phyloP scores from a whole-genome alignment of 225 moss, liverwort and hornwort genomes.

The Anthoceros angustus region DNA sequence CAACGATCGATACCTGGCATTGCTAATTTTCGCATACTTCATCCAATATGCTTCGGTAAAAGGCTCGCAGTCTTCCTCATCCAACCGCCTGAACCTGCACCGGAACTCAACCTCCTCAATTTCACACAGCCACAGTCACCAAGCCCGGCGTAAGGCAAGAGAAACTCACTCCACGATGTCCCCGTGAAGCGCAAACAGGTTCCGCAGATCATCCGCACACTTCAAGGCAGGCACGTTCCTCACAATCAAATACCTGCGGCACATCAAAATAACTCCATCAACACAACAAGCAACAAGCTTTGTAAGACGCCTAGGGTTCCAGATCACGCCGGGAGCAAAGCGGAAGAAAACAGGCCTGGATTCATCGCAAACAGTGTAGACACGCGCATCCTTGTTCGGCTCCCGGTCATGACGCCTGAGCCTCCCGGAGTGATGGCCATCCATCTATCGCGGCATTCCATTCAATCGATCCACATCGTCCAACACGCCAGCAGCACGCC shows the following conservation, averaged over 20 bases:
- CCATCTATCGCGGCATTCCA: neutral
- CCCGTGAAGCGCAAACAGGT: conserved; percentile 79
- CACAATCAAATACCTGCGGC: conserved; percentile 69
- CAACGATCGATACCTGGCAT: conserved; percentile 40
- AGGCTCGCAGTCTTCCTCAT: conserved; percentile 85
- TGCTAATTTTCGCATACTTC: conserved; percentile 61
- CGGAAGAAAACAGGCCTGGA: neutral
- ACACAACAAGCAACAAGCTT: neutral
- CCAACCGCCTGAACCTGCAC: conserved; percentile 63
- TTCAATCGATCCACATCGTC: neutral
- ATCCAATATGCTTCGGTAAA: conserved; percentile 92
- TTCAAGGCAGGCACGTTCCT: conserved; percentile 82
- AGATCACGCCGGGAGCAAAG: too few species aligned
- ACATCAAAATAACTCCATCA: neutral
- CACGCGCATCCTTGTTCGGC: neutral
- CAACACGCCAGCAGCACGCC: neutral
- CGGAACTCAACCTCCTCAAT: neutral
- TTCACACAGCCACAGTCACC: neutral
- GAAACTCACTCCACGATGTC: conserved; percentile 64
- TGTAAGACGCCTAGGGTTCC: too few species aligned
- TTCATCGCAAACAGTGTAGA: conserved; percentile 3
- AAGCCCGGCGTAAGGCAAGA: neutral
- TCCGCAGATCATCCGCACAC: conserved; percentile 73
- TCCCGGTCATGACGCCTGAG: neutral
- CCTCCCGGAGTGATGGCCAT: neutral